phyloP scores from a whole-genome alignment of 164 flowering plant species.

The Protea cynaroides region DNA sequence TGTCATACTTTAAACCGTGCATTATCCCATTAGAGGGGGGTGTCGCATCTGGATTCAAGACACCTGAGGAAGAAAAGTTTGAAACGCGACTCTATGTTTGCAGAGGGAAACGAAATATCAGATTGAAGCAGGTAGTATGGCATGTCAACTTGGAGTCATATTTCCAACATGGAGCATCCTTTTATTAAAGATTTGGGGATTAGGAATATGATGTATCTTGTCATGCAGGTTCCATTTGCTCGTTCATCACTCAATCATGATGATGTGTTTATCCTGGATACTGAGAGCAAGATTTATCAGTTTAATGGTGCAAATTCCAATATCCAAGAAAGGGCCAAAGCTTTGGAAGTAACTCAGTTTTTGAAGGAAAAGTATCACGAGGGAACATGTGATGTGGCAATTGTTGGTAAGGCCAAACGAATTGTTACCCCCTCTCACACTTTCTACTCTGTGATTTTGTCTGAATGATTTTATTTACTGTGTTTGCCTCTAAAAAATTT shows the following conservation, averaged over 20 bases:
- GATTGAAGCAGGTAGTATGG: constrained; percentile 75
- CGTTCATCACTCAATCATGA: constrained; percentile 96
- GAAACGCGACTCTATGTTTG: constrained; percentile 84
- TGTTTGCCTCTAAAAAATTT: background rate
- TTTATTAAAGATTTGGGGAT: background rate
- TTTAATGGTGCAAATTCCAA: constrained; percentile 98
- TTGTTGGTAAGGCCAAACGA: constrained; percentile 61
- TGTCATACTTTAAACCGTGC: constrained; percentile 97
- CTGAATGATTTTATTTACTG: background rate
- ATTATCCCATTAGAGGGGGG: constrained; percentile 98
- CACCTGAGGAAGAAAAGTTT: constrained; percentile 77
- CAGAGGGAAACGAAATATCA: constrained; percentile 84
- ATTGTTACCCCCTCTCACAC: background rate
- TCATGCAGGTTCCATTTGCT: constrained; percentile 82
- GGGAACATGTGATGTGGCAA: constrained; percentile 88
- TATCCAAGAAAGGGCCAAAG: constrained; percentile 97
- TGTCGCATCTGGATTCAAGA: constrained; percentile 90
- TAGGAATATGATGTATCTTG: constrained; percentile 13
- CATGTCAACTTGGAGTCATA: background rate
- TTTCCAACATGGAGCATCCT: background rate
- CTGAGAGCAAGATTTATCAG: constrained; percentile 83
- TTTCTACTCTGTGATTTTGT: constrained; percentile 1
- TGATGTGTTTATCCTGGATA: constrained; percentile 95
- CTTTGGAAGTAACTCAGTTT: constrained; percentile 93
- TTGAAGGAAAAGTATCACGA: constrained; percentile 91